Evolutionary conservation across 345 rosid species (phyloP).

Genomic region (Cardamine chenopodiifolia): DNA sequence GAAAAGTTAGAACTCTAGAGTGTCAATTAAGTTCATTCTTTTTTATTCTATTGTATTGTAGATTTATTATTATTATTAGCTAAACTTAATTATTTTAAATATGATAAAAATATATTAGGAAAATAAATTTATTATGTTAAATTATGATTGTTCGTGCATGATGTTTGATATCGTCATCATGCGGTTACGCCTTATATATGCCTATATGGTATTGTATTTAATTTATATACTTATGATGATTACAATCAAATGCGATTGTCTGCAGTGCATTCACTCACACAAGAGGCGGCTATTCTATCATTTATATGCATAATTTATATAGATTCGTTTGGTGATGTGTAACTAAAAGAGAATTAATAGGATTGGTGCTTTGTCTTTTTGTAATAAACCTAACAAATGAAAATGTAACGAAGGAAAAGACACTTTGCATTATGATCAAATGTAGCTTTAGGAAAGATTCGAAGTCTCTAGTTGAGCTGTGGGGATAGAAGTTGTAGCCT

Average conservation of each 20-base stretch:
- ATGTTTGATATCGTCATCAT: neutral
- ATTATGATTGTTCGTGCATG: neutral
- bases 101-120: neutral
- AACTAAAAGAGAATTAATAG: neutral
- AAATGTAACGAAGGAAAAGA: conserved; percentile 37
- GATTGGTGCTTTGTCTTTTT: conserved; percentile 38
- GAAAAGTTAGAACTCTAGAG: neutral
- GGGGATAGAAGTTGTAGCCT: conserved; percentile 37
- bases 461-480: conserved; percentile 41
- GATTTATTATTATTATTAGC: neutral
- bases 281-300: conserved; percentile 8
- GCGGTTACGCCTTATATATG: neutral
- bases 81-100: neutral
- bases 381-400: conserved; percentile 34
- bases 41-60: neutral
- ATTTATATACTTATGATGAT: neutral
- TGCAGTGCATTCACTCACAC: conserved; percentile 23
- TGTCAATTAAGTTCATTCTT: neutral
- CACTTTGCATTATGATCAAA: conserved; percentile 40
- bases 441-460: conserved; percentile 39
- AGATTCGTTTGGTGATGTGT: conserved; percentile 30
- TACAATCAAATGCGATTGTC: conserved; percentile 3
- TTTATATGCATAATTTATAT: conserved; percentile 17
- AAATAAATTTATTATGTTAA: neutral
- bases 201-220: neutral